Percentiles rank a stretch among this genome's conserved stretches.
These are phyloP conservation scores for Colletotrichum lentis DNA, from an alignment of 2,329 filamentous ascomycete species.

Conservation along the genomic window DNA sequence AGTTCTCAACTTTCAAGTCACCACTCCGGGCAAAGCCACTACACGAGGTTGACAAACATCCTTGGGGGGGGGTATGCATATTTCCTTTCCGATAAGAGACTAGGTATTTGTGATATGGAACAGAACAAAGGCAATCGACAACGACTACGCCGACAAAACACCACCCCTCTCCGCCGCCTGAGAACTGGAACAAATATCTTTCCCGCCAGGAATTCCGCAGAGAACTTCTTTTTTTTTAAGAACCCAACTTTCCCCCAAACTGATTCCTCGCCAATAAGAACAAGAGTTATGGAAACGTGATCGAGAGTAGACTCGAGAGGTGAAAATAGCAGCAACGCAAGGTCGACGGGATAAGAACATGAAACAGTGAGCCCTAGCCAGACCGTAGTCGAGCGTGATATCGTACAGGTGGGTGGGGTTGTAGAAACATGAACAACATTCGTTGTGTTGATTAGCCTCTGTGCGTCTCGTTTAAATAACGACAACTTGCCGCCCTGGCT, in stretches of 20 bases:
- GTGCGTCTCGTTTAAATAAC: constrained; percentile 18
- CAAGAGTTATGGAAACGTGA: constrained; percentile 24
- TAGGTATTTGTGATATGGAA: constrained; percentile 36
- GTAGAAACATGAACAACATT: constrained; percentile 25
- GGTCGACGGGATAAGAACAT: constrained; percentile 18
- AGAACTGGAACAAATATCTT: constrained; percentile 19
- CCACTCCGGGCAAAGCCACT: neutral
- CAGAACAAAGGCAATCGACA: constrained; percentile 5
- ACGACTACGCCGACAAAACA: constrained; percentile 36
- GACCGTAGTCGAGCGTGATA: constrained; percentile 36
- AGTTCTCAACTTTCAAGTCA: no score
- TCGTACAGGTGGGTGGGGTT: constrained; percentile 31
- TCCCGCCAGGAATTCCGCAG: constrained; percentile 41
- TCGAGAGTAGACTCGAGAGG: constrained; percentile 5
- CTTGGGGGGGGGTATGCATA: constrained; percentile 33
- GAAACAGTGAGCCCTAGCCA: constrained; percentile 33
- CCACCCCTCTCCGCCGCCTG: constrained; percentile 31
- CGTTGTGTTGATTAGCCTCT: constrained; percentile 30
- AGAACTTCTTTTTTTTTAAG: constrained; percentile 31
- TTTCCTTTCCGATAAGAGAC: constrained; percentile 34
- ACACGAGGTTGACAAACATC: neutral
- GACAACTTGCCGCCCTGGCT: constrained; percentile 12
- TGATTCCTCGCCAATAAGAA: constrained; percentile 41
- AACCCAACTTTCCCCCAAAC: constrained; percentile 37
- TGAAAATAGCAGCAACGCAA: constrained; percentile 2